These are phyloP conservation scores for Mediolabrus comicus DNA, from an alignment of 108 stramenopile species.

Conservation along the genomic window DNA sequence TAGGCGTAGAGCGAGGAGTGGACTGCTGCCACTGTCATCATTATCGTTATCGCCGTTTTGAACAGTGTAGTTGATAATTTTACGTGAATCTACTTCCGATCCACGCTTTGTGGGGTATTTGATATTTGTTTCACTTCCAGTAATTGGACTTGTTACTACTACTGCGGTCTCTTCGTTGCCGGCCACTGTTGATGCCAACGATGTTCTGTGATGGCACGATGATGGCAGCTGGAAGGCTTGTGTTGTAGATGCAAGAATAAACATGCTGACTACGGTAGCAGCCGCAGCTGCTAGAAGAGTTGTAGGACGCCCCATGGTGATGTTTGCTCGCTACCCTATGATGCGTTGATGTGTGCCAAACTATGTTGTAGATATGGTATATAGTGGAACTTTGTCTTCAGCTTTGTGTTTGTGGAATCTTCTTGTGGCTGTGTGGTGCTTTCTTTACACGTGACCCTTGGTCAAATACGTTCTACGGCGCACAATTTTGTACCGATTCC, in stretches of 20 bases:
- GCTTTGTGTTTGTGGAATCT: no score
- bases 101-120: slow-evolving; percentile 85
- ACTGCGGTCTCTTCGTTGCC: background rate
- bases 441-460: no score
- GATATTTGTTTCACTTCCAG: slow-evolving; percentile 28
- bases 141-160: slow-evolving; percentile 19
- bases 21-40: slow-evolving; percentile 49
- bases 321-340: no score
- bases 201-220: background rate
- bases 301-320: background rate
- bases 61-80: slow-evolving; percentile 57
- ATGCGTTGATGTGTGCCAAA: no score
- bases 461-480: no score
- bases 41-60: background rate
- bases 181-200: background rate
- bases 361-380: no score
- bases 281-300: background rate
- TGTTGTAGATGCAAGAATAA: background rate
- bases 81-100: slow-evolving; percentile 68
- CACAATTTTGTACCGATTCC: no score
- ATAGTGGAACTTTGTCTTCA: no score
- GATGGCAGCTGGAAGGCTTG: slow-evolving; percentile 10
- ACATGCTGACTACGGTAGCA: background rate
- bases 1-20: slow-evolving; percentile 71
- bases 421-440: no score